A percentile compares a stretch with the other conserved stretches of the same genome.
Evolutionary conservation across 176 grass and related monocot genomes (phyloP).

Genomic region (Aegilops tauschii): DNA sequence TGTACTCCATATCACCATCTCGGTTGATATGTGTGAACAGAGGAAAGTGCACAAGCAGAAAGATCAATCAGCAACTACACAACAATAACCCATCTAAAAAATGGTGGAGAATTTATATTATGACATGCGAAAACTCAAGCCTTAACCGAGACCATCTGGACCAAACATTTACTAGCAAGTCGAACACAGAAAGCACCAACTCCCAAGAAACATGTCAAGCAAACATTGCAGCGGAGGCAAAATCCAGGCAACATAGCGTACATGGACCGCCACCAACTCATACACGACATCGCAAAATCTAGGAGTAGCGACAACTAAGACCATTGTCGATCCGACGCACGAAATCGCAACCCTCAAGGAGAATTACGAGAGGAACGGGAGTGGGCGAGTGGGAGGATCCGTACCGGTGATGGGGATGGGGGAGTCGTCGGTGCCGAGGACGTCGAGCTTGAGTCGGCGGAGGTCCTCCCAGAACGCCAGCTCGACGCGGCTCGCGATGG

Average conservation of each 20-base stretch:
- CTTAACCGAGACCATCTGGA: neutral
- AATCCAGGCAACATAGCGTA: neutral
- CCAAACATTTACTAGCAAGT: neutral
- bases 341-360: neutral
- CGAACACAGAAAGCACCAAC: neutral
- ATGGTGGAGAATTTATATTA: neutral
- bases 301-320: slow-evolving; percentile 1
- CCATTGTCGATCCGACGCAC: neutral
- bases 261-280: neutral
- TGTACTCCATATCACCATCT: no score
- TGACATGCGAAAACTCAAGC: neutral
- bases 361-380: neutral
- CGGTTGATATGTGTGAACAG: neutral
- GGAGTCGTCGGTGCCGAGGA: slow-evolving; percentile 75
- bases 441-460: slow-evolving; percentile 74
- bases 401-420: slow-evolving; percentile 62
- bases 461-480: slow-evolving; percentile 56
- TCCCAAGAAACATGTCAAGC: neutral
- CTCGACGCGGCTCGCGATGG: slow-evolving; percentile 13
- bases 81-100: neutral
- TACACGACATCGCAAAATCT: neutral
- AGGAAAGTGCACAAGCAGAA: neutral
- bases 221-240: neutral
- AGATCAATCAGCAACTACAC: neutral
- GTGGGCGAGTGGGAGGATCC: neutral